Conservation (phyloP, 768 basidiomycete species). For the Boletellus emodensis region DNA sequence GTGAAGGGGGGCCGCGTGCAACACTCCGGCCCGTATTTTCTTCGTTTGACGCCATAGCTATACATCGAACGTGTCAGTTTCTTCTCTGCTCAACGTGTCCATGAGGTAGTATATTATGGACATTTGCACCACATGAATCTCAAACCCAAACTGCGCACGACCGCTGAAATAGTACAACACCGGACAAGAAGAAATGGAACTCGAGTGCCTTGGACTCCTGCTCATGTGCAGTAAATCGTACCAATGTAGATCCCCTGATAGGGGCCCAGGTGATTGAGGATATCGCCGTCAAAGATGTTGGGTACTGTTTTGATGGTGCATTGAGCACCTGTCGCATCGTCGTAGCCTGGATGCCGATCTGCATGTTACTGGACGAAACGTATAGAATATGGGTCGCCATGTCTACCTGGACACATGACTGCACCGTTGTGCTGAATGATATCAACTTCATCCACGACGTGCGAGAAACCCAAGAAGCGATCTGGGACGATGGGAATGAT, state of each 20-base stretch:
- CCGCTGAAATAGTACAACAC: neutral
- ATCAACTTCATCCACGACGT: constrained; percentile 38
- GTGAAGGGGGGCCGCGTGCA: constrained; percentile 1
- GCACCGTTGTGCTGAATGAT: constrained; percentile 37
- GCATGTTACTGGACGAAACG: neutral
- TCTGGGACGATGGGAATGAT: constrained; percentile 56
- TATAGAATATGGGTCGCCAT: neutral
- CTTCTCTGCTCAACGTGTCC: neutral
- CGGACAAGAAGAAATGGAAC: constrained; percentile 3
- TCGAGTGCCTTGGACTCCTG: neutral
- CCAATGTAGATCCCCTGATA: constrained; percentile 56
- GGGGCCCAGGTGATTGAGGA: constrained; percentile 55
- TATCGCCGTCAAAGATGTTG: constrained; percentile 45
- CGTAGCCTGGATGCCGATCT: constrained; percentile 36
- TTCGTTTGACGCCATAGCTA: neutral
- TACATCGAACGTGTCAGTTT: neutral
- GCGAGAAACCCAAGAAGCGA: constrained; percentile 44
- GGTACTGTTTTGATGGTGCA: constrained; percentile 56
- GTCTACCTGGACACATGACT: constrained; percentile 40
- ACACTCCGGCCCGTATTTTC: neutral
- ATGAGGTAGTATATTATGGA: neutral
- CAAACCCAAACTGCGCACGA: neutral
- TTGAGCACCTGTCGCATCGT: constrained; percentile 49
- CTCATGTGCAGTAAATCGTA: constrained; percentile 38
- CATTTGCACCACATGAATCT: no score